Evolutionary conservation across 768 basidiomycete genomes (phyloP).

Genomic region (Gymnopilus junonius): DNA sequence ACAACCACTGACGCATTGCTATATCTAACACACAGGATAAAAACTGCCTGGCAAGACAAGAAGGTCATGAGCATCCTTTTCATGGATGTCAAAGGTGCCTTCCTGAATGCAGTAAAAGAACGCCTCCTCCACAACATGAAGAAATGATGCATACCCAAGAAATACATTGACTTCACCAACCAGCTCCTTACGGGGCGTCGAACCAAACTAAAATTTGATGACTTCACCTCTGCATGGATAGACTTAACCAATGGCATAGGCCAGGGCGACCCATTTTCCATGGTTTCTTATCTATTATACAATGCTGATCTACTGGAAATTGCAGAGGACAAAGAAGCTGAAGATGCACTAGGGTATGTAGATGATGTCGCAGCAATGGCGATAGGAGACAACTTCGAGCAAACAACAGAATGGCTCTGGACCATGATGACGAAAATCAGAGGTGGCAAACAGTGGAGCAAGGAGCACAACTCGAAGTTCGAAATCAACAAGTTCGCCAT

Average conservation of each 20-base stretch:
- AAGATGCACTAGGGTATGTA: conserved; percentile 26
- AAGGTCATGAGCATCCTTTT: conserved; percentile 41
- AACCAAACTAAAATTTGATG: conserved; percentile 17
- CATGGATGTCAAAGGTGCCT: conserved; percentile 50
- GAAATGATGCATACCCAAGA: conserved; percentile 27
- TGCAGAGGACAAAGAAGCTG: not conserved
- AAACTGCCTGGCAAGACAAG: conserved; percentile 37
- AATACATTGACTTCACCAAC: conserved; percentile 16
- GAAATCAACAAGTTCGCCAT: too few species aligned
- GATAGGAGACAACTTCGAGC: not conserved
- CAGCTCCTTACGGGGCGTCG: not conserved
- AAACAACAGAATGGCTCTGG: not conserved
- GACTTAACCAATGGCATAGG: conserved; percentile 22
- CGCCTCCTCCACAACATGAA: conserved; percentile 36
- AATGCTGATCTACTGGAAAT: conserved; percentile 21
- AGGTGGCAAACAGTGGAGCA: too few species aligned
- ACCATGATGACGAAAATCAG: too few species aligned
- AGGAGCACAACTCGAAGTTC: too few species aligned
- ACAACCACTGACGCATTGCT: conserved; percentile 40
- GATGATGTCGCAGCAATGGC: conserved; percentile 26
- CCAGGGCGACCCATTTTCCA: conserved; percentile 24
- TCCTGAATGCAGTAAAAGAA: conserved; percentile 34
- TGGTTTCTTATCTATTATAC: conserved; percentile 25
- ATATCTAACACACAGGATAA: conserved; percentile 35
- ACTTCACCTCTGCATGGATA: conserved; percentile 15